A percentile compares a stretch with the other conserved stretches of the same genome.
These are phyloP conservation scores for Teratosphaeria epicoccoides DNA, from an alignment of 2,329 filamentous ascomycete genomes.

Conservation along the genomic window DNA sequence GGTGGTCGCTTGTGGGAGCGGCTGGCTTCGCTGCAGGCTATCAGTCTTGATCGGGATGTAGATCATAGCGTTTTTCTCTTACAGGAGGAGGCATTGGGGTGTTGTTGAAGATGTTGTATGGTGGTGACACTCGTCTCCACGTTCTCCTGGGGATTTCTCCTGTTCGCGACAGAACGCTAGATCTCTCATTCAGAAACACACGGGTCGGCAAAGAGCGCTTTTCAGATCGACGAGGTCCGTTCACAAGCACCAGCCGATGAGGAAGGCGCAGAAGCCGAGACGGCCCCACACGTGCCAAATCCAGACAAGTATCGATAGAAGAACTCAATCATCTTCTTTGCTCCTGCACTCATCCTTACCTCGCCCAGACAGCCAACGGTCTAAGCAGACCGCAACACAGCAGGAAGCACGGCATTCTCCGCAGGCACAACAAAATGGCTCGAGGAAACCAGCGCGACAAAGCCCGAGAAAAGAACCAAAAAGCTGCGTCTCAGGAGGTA, in stretches of 20 bases:
- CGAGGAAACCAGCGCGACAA: constrained; percentile 95
- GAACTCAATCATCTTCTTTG: neutral
- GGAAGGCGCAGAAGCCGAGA: neutral
- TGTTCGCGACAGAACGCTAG: too few species aligned
- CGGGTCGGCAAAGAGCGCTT: too few species aligned
- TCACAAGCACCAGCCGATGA: neutral
- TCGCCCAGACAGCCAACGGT: neutral
- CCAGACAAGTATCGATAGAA: neutral
- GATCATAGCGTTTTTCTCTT: too few species aligned
- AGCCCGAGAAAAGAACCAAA: constrained; percentile 76
- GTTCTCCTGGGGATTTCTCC: too few species aligned
- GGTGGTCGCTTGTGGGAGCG: constrained; percentile 32
- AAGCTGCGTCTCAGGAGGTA: constrained; percentile 55
- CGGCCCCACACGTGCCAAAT: neutral
- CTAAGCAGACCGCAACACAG: neutral
- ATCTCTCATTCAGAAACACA: too few species aligned
- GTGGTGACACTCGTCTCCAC: too few species aligned
- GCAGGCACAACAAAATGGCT: constrained; percentile 52
- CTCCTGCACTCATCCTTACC: neutral
- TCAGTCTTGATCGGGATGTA: neutral
- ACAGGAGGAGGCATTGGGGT: too few species aligned
- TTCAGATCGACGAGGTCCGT: neutral
- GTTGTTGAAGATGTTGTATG: too few species aligned
- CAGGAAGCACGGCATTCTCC: too few species aligned
- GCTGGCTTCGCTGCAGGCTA: constrained; percentile 16